These are phyloP conservation scores for Myriangium duriaei DNA, from an alignment of 2,329 filamentous ascomycete species.

Conservation along the genomic window DNA sequence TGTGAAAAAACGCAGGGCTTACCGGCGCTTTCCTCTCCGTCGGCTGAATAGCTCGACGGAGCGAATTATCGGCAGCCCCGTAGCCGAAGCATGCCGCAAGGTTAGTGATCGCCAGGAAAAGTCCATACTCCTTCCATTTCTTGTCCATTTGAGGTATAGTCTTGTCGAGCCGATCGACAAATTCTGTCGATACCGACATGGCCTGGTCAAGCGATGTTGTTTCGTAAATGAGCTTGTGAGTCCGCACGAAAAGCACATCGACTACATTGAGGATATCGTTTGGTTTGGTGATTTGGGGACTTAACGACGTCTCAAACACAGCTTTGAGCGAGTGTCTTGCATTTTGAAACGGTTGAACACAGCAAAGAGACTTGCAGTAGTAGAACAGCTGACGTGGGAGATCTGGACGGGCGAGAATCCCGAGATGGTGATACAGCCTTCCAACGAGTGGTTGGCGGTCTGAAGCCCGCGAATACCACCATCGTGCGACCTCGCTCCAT, in stretches of 20 bases:
- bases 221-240: constrained; percentile 4
- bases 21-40: constrained; percentile 10
- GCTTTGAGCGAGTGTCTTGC: constrained; percentile 59
- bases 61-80: constrained; percentile 36
- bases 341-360: constrained; percentile 53
- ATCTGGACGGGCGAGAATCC: constrained; percentile 61
- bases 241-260: constrained; percentile 3
- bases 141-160: constrained; percentile 3
- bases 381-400: constrained; percentile 59
- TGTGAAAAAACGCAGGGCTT: too few relatives aligned
- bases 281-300: background rate
- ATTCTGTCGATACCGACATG: background rate
- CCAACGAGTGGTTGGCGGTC: constrained; percentile 65
- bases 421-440: constrained; percentile 76
- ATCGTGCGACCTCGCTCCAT: constrained; percentile 67
- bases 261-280: background rate
- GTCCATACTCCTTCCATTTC: constrained; percentile 45
- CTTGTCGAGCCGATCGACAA: background rate
- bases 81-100: constrained; percentile 42
- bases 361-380: constrained; percentile 59
- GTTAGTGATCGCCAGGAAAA: constrained; percentile 46
- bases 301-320: constrained; percentile 27
- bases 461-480: constrained; percentile 77
- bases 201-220: background rate
- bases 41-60: constrained; percentile 35